Evolutionary conservation across 2,329 filamentous ascomycete species (phyloP), one percentile per base, ranked within the genome.

Genomic region (Leptographium radiaticola): DNA sequence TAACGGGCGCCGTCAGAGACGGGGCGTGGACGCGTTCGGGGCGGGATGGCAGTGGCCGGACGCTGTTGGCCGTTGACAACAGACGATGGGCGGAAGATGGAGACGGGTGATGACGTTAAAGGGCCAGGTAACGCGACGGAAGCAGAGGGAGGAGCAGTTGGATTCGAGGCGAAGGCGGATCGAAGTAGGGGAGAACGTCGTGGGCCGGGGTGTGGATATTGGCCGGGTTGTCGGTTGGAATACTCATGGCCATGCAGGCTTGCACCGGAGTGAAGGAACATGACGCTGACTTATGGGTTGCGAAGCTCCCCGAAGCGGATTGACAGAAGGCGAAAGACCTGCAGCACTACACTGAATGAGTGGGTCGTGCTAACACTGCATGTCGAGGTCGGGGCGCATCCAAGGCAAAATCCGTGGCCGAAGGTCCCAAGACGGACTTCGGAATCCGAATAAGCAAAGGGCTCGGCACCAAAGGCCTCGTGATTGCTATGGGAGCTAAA

Each of bases 191-290:
- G 66, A n/a, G 68, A 63, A 43, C 68, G 69, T 58, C 63, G 59
- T 56, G 60, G 62, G 44, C 61, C 64, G 30, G 64, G 61, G 43
- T 66, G 64, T 58, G 64, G 66, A 53, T 65, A 59, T 42, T 63
- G 62, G 34, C 66, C 59, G 30, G 67, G 65, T 54, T 66, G 62
- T 46, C 66, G 65, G 54, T 66, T 65, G 34, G 76, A 79, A 60
- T 76, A 81, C 62, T 81, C 77, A 62, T 81, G 78, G 63, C 77
- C 78, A 62, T 81, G 77, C 20, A 81, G 69, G 65, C 77, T 75
- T 50, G 78, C 78, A 47, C 76, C 78, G 18, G 76, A 71, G 61
- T 81, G 79, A 38, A 81, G 67, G 62, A 81, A 79, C 79, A 82
- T 81, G 58, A 57, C 66, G 62, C 56, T 49, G 38, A 51, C 48